Evolutionary conservation across 1,139 yeast genomes (phyloP), one percentile per base, ranked within the genome.

Genomic region (Yarrowia galli): DNA sequence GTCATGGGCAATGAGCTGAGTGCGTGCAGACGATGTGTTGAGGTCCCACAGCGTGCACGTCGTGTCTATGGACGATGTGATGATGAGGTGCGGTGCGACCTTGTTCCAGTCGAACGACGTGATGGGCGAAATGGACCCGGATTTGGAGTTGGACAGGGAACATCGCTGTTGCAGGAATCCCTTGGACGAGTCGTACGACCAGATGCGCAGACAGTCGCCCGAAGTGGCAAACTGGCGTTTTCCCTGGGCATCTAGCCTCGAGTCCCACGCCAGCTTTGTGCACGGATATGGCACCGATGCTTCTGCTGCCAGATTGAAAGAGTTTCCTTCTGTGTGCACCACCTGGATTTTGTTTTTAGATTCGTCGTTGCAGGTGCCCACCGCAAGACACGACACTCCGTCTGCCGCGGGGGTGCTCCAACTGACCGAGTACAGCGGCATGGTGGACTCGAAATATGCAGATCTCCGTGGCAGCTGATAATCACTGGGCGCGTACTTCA

Each of bases 31-130:
- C n/a, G 91, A 91, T 12, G 87, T 82, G 40, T 81, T 82, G 54
- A 92, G 79, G 78, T 95, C 98, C 98, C 99, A 95, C 3, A 92
- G 88, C 0, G 98, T 93, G 78, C 99, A 95, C 0, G 99, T 95
- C 0, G 99, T 95, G 78, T 95, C 99, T 13, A 95, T 92, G 38
- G 96, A 88, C 70, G 96, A 87, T 1, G 98, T 92, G 60, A 95
- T 90, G 28, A 92, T 84, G 49, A 88, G 79, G 68, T 86, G 85
- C 9, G 92, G 85, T 73, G 91, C 95, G 3, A 84, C 81, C 63
- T 83, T 79, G 79, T 91, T 92, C 98, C 99, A 95, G 78, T 95
- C 98, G 75, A 95, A 92, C 6, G 97, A 89, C 0, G 98, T 93
- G 66, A 95, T 85, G 1, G 75, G 77, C 0, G 97, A 95, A 74